Evolutionary conservation across 2,329 filamentous ascomycete genomes (phyloP).

Genomic region (Hypoxylon sp.): DNA sequence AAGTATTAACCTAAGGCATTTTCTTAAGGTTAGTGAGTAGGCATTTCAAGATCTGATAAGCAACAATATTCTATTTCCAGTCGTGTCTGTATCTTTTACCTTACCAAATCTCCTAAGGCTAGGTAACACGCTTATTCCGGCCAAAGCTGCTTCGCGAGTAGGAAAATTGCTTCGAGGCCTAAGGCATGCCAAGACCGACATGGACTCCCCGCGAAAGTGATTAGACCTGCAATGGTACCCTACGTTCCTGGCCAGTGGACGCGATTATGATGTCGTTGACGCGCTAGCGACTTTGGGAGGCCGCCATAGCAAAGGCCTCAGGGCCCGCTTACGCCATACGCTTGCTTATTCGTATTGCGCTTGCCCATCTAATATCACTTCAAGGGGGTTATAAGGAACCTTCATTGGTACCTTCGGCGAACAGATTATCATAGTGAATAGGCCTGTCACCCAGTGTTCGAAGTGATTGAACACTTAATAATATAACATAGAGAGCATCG

Average conservation of each 20-base stretch:
- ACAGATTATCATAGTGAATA: not conserved
- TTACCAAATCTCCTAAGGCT: not conserved
- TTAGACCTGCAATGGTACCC: slow-evolving; percentile 36
- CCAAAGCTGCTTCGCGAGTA: slow-evolving; percentile 2
- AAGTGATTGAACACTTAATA: not conserved
- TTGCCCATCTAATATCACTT: slow-evolving; percentile 1
- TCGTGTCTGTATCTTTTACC: not conserved
- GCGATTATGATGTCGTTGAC: slow-evolving; percentile 30
- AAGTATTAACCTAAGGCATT: slow-evolving; percentile 2
- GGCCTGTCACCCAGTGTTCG: too few species aligned
- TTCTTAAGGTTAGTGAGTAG: not conserved
- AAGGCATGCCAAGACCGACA: slow-evolving; percentile 32
- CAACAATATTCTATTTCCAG: not conserved
- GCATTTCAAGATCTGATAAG: not conserved
- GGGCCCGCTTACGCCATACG: slow-evolving; percentile 5
- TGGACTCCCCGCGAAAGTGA: slow-evolving; percentile 29
- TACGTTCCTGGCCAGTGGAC: slow-evolving; percentile 30
- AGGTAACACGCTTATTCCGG: not conserved
- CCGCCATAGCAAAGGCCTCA: slow-evolving; percentile 9
- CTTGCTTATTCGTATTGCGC: slow-evolving; percentile 24
- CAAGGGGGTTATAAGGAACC: too few species aligned
- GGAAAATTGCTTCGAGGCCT: slow-evolving; percentile 19
- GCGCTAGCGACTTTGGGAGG: slow-evolving; percentile 15
- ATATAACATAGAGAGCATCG: not conserved
- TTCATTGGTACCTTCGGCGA: slow-evolving; percentile 1